A percentile compares a stretch with the other conserved stretches of the same genome.
Evolutionary conservation across 768 basidiomycete species (phyloP).

Genomic region (Xerocomus brunneocitrinus): DNA sequence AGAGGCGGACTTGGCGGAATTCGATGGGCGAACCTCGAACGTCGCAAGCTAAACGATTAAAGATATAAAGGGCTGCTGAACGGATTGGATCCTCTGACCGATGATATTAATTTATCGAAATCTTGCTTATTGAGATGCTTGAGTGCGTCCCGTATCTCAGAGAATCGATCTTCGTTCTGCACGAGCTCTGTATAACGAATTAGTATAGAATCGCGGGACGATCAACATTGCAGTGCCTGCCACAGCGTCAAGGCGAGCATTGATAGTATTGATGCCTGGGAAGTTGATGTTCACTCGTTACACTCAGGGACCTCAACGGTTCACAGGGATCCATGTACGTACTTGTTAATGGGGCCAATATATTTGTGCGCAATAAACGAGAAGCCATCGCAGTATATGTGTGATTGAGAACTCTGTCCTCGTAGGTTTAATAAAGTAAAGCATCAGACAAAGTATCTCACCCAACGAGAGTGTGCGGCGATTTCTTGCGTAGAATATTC

Average conservation of each 20-base stretch:
- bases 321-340: conserved; percentile 33
- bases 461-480: conserved; percentile 77
- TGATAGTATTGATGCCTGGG: conserved; percentile 47
- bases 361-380: conserved; percentile 70
- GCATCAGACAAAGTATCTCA: conserved; percentile 22
- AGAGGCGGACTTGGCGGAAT: conserved; percentile 59
- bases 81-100: conserved; percentile 35
- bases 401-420: conserved; percentile 61
- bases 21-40: conserved; percentile 52
- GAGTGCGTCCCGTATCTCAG: conserved; percentile 61
- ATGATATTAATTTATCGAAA: conserved; percentile 79
- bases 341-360: conserved; percentile 82
- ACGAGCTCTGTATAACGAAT: conserved; percentile 54
- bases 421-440: neutral
- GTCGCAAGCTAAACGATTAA: conserved; percentile 51
- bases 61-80: neutral
- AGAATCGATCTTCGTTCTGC: conserved; percentile 69
- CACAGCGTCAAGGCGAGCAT: conserved; percentile 82
- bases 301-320: neutral
- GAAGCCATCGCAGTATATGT: conserved; percentile 90
- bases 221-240: conserved; percentile 46
- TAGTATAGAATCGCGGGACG: neutral
- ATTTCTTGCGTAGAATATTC: conserved; percentile 66
- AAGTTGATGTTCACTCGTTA: neutral
- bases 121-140: conserved; percentile 76